phyloP scores from a whole-genome alignment of 352 stramenopile genomes.

The Phytopythium kandeliae region DNA sequence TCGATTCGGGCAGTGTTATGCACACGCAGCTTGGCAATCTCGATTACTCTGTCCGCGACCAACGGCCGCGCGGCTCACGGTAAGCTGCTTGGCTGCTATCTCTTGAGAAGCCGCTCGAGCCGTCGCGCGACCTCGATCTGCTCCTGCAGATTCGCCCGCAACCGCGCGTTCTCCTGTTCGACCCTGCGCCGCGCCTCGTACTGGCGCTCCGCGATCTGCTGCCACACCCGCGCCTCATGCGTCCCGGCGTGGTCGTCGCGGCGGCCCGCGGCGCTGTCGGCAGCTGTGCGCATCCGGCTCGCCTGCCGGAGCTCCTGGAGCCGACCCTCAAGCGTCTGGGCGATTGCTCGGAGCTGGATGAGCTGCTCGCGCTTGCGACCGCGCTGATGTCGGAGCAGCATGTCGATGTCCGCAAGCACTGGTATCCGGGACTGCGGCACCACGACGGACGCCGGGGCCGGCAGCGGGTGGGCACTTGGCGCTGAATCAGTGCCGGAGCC shows the following conservation, averaged over 20 bases:
- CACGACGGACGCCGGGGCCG: background rate
- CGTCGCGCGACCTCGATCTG: constrained; percentile 7
- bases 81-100: constrained; percentile 1
- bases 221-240: background rate
- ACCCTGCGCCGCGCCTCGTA: constrained; percentile 4
- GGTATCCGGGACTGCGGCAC: background rate
- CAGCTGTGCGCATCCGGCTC: background rate
- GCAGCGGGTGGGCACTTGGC: background rate
- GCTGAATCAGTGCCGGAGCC: no score
- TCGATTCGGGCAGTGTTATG: no score
- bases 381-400: constrained; percentile 3
- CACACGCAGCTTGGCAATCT: no score
- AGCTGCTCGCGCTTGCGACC: constrained; percentile 21
- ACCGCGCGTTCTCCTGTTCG: constrained; percentile 7
- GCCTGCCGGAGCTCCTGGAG: constrained; percentile 4
- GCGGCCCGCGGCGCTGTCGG: background rate
- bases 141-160: constrained; percentile 1
- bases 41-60: background rate
- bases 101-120: constrained; percentile 6
- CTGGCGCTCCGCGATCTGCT: constrained; percentile 7
- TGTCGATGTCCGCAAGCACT: constrained; percentile 2
- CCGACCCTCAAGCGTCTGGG: constrained; percentile 13
- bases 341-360: constrained; percentile 13
- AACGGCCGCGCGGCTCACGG: background rate
- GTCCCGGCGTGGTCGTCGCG: background rate